phyloP scores from a whole-genome alignment of 2,329 filamentous ascomycete species.

The Xylaria sp. region DNA sequence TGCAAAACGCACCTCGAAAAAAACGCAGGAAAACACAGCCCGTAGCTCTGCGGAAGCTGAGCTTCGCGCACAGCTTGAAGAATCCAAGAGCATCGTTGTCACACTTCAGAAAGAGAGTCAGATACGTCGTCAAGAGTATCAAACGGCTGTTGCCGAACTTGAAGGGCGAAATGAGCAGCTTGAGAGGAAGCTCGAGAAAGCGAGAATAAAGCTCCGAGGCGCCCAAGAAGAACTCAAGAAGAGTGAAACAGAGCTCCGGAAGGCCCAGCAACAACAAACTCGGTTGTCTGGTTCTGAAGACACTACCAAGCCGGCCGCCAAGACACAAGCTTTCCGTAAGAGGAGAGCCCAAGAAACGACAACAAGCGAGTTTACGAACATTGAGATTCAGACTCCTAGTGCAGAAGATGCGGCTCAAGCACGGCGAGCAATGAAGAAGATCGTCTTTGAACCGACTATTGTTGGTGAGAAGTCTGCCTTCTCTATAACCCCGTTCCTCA shows the following conservation, averaged over 20 bases:
- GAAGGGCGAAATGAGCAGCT: constrained; percentile 71
- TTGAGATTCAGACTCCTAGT: constrained; percentile 58
- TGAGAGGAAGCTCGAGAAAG: constrained; percentile 75
- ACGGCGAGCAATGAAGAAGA: constrained; percentile 63
- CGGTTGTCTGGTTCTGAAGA: constrained; percentile 51
- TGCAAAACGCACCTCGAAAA: constrained; percentile 46
- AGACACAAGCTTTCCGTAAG: constrained; percentile 56
- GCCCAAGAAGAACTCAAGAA: constrained; percentile 79
- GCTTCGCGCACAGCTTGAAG: constrained; percentile 47
- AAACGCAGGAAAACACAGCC: constrained; percentile 43
- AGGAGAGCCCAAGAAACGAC: constrained; percentile 58
- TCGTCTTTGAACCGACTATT: constrained; percentile 65
- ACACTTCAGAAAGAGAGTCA: constrained; percentile 59
- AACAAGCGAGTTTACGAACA: constrained; percentile 56
- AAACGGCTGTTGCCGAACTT: constrained; percentile 68
- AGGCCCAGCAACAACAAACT: constrained; percentile 51
- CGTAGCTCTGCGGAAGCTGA: constrained; percentile 42
- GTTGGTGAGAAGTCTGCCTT: constrained; percentile 90
- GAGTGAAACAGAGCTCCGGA: constrained; percentile 57
- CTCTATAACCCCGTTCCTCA: constrained; percentile 93
- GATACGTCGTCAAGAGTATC: constrained; percentile 57
- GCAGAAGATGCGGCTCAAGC: constrained; percentile 50
- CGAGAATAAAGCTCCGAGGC: constrained; percentile 74
- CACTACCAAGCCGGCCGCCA: constrained; percentile 48
- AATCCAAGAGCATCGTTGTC: constrained; percentile 47